Conservation (phyloP, 108 stramenopile species). For the Chaetoceros muelleri region DNA sequence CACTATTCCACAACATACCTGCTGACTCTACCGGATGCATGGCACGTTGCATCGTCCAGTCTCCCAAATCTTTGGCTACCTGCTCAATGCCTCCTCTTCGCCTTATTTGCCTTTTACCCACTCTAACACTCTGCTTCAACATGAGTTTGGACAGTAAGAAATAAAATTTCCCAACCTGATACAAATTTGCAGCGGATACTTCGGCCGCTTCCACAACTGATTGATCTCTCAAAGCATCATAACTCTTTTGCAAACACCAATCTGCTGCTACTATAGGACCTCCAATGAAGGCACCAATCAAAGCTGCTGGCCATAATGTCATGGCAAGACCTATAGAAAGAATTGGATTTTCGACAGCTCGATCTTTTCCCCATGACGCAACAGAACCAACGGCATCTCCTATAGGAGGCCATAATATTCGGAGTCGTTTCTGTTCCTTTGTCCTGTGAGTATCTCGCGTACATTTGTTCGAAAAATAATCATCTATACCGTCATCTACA, state of each 20-base stretch:
- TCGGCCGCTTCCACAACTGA: constrained; percentile 43
- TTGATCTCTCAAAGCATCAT: constrained; percentile 41
- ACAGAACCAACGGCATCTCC: constrained; percentile 43
- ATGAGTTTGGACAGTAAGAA: constrained; percentile 37
- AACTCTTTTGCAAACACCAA: constrained; percentile 46
- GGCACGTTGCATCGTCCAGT: constrained; percentile 40
- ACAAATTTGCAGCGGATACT: constrained; percentile 45
- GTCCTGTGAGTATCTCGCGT: constrained; percentile 9
- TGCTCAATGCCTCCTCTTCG: constrained; percentile 59
- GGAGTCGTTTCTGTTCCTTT: constrained; percentile 23
- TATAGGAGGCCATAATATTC: constrained; percentile 72
- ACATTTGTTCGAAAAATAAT: constrained; percentile 10
- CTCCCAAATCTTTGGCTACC: constrained; percentile 39
- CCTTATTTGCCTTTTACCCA: constrained; percentile 50
- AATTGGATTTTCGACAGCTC: constrained; percentile 39
- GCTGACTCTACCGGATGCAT: constrained; percentile 68
- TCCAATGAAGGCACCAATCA: constrained; percentile 47
- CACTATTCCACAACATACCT: constrained; percentile 46
- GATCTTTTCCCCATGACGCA: constrained; percentile 32
- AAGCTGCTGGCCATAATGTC: constrained; percentile 57
- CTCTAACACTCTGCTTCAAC: constrained; percentile 38
- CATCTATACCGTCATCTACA: constrained; percentile 5
- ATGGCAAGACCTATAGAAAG: constrained; percentile 53
- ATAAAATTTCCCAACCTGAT: constrained; percentile 44
- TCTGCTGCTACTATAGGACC: constrained; percentile 49